Percentiles rank a stretch among this genome's conserved stretches.
phyloP scores from a whole-genome alignment of 192 early-diverging fungal genomes.

The Linnemannia hyalina region DNA sequence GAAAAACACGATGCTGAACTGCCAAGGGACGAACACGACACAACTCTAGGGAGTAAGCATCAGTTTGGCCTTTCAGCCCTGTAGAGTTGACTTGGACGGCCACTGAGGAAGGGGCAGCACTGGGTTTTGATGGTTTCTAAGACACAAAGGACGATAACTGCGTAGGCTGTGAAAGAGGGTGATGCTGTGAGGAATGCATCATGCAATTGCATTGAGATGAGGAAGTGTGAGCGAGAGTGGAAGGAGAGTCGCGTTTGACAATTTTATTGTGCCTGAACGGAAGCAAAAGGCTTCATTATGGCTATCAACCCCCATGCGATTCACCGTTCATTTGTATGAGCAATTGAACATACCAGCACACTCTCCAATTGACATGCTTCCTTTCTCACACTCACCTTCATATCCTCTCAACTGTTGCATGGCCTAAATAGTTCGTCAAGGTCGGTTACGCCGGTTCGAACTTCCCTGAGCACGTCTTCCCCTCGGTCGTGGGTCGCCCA shows the following conservation, averaged over 20 bases:
- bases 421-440: conserved; percentile 89
- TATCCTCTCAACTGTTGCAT: not conserved
- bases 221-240: not conserved
- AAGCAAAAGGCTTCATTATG: not conserved
- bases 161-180: not conserved
- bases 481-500: conserved; percentile 97
- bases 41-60: not conserved
- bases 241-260: not conserved
- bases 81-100: no score
- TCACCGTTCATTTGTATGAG: not conserved
- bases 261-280: not conserved
- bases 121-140: no score
- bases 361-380: not conserved
- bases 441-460: conserved; percentile 96
- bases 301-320: not conserved
- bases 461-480: conserved; percentile 96
- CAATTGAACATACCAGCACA: not conserved
- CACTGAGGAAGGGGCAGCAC: no score
- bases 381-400: not conserved
- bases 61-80: not conserved
- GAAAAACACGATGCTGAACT: not conserved
- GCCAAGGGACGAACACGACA: not conserved
- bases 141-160: not conserved
- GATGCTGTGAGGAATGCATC: not conserved
- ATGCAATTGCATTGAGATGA: not conserved